These are phyloP conservation scores for Flammula alnicola DNA, from an alignment of 1,284 basidiomycete genomes.

Conservation along the genomic window DNA sequence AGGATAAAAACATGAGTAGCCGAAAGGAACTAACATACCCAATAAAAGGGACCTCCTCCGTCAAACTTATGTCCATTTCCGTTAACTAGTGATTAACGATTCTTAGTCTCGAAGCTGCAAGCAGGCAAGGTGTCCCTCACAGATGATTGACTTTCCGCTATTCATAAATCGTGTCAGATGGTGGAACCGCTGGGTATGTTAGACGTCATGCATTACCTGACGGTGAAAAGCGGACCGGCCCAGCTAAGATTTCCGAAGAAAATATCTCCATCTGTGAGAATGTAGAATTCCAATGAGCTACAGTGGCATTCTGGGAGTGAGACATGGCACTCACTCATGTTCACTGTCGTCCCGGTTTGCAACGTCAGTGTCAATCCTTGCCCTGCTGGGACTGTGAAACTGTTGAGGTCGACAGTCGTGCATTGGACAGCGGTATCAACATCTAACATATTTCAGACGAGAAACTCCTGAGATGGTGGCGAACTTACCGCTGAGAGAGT, in stretches of 20 bases:
- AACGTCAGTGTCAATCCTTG: conserved; percentile 44
- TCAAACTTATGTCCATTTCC: conserved; percentile 52
- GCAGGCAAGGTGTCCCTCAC: conserved; percentile 30
- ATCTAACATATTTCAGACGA: conserved; percentile 30
- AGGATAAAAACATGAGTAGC: background rate
- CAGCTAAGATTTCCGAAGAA: conserved; percentile 48
- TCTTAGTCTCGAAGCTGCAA: background rate
- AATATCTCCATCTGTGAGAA: conserved; percentile 48
- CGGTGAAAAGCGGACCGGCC: conserved; percentile 50
- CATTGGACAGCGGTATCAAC: conserved; percentile 49
- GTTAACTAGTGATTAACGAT: conserved; percentile 38
- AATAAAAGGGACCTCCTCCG: conserved; percentile 51
- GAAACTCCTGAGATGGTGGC: background rate
- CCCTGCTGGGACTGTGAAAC: conserved; percentile 52
- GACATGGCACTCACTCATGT: conserved; percentile 41
- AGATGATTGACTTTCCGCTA: conserved; percentile 45
- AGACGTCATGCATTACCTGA: conserved; percentile 31
- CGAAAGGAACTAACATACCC: conserved; percentile 29
- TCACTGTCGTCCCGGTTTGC: conserved; percentile 47
- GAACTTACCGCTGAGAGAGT: conserved; percentile 36
- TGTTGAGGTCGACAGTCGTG: conserved; percentile 51
- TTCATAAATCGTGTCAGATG: background rate
- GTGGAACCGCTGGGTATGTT: background rate
- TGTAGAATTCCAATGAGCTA: background rate
- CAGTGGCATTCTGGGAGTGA: conserved; percentile 4